phyloP scores from a whole-genome alignment of 2,329 filamentous ascomycete genomes.

The Pseudocercospora fijiensis region DNA sequence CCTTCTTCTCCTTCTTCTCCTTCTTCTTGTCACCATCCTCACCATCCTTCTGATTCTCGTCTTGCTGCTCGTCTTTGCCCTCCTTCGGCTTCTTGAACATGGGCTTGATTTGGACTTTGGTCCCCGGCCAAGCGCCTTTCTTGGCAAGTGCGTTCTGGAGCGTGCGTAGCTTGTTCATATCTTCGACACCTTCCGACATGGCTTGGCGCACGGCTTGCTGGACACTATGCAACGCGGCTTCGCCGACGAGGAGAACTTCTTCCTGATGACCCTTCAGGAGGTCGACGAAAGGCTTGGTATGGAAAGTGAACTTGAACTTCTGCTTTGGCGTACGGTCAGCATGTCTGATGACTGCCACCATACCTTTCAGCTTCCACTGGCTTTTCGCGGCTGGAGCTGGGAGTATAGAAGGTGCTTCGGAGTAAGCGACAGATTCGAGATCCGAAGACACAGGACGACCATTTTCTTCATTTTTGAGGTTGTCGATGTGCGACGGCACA shows the following conservation, averaged over 20 bases:
- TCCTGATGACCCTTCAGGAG: slow-evolving; percentile 93
- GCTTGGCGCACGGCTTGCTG: slow-evolving; percentile 83
- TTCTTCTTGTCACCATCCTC: slow-evolving; percentile 40
- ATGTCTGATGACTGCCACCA: slow-evolving; percentile 93
- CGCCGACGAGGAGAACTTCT: slow-evolving; percentile 90
- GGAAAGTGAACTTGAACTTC: slow-evolving; percentile 99
- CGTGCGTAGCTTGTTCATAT: slow-evolving; percentile 78
- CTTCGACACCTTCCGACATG: slow-evolving; percentile 75
- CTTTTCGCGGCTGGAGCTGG: slow-evolving; percentile 69
- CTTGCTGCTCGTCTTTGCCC: slow-evolving; percentile 52
- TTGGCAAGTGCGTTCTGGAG: slow-evolving; percentile 84
- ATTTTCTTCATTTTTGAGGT: slow-evolving; percentile 10
- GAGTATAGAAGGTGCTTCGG: slow-evolving; percentile 35
- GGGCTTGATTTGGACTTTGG: slow-evolving; percentile 98
- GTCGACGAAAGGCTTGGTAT: slow-evolving; percentile 93
- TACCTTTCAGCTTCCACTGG: slow-evolving; percentile 96
- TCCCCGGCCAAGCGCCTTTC: slow-evolving; percentile 91
- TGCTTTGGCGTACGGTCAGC: slow-evolving; percentile 97
- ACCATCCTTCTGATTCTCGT: slow-evolving; percentile 53
- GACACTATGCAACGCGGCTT: slow-evolving; percentile 84
- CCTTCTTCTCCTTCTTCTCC: slow-evolving; percentile 56
- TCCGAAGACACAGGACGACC: slow-evolving; percentile 21
- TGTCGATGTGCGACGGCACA: slow-evolving; percentile 17
- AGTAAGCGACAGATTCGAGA: slow-evolving; percentile 20
- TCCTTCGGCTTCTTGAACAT: slow-evolving; percentile 89